Evolutionary conservation across 768 basidiomycete genomes (phyloP).

Genomic region (Cystobasidium tubakii): DNA sequence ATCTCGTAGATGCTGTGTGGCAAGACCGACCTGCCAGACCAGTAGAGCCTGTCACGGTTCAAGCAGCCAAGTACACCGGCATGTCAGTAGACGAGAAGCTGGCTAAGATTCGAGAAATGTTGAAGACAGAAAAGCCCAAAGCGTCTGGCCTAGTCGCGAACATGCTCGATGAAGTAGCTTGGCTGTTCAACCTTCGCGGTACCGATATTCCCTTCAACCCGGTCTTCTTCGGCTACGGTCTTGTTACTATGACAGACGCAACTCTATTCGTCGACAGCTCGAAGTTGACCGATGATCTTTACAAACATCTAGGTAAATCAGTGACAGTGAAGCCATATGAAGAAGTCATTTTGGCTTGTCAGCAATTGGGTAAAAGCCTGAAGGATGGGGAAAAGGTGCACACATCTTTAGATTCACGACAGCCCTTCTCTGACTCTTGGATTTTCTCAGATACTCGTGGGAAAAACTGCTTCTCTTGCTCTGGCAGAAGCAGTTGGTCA

Average conservation of each 20-base stretch:
- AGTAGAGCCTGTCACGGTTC: constrained; percentile 60
- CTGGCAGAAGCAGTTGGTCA: constrained; percentile 72
- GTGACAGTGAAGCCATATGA: constrained; percentile 38
- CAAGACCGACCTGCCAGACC: constrained; percentile 65
- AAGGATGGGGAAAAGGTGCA: constrained; percentile 21
- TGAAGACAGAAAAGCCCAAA: constrained; percentile 55
- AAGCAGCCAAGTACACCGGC: constrained; percentile 72
- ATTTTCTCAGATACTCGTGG: constrained; percentile 57
- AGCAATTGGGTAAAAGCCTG: constrained; percentile 6
- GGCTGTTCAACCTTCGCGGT: constrained; percentile 87
- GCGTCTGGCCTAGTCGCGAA: constrained; percentile 65
- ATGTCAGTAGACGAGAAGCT: constrained; percentile 63
- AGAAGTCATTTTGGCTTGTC: constrained; percentile 20
- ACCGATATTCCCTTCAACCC: constrained; percentile 86
- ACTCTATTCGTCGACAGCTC: constrained; percentile 68
- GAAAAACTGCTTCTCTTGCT: constrained; percentile 72
- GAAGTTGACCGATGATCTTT: constrained; percentile 61
- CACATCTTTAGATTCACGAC: background rate
- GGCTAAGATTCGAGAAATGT: constrained; percentile 59
- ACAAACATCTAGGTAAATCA: constrained; percentile 6
- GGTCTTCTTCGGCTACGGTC: constrained; percentile 75
- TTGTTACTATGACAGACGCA: constrained; percentile 55
- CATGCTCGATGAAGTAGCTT: constrained; percentile 51
- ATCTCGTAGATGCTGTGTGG: constrained; percentile 79
- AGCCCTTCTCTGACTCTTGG: background rate